Evolutionary conservation across 2,329 filamentous ascomycete genomes (phyloP), one percentile per base, ranked within the genome.

Genomic region (Coleophoma crateriformis): DNA sequence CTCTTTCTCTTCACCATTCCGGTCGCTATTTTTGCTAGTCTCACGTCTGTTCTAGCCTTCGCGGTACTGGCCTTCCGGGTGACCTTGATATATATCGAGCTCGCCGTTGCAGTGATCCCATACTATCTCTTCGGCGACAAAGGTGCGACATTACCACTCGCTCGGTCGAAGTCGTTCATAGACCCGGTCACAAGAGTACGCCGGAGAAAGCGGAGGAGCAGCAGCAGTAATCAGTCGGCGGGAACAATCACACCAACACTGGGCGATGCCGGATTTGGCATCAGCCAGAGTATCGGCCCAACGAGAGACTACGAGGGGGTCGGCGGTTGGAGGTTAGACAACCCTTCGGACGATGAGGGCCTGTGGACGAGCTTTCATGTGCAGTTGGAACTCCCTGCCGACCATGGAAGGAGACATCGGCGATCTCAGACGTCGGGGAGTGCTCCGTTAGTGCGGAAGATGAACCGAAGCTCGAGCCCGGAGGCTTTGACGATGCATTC

Each of bases 31-130:
- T 77, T 82, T 48, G 84, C 84, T 47, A 77, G 75, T 54, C 67
- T 86, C 54, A 87, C 84, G 33, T 82, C 83, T 48, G 75, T 73
- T 4, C 57, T 86, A 44, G 81, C 84, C 37, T 78, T 84, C 55
- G 71, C 77, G 35, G 71, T 85, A 34, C 75, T 88, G 45, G 74
- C 80, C 60, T 67, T 84, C 54, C 76, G 83, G 20, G 76, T 84
- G 20, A 68, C 77, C 42, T 61, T 85, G 46, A 76, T 86, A 49
- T 87, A 86, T 61, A 67, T 85, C 52, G 82, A 87, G 59, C 71
- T 87, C 46, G 76, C 72, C 40, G 64, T 81, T 17, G 79, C 78
- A 7, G 69, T 85, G 3, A 61, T 85, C 2, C 75, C 77, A 6
- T 77, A 78, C 47, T 77, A 78, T 53, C 64, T 86, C 71, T 48